Base-by-base conservation (phyloP, 192 early-diverging fungal genomes). In the Coemansia sp. region DNA sequence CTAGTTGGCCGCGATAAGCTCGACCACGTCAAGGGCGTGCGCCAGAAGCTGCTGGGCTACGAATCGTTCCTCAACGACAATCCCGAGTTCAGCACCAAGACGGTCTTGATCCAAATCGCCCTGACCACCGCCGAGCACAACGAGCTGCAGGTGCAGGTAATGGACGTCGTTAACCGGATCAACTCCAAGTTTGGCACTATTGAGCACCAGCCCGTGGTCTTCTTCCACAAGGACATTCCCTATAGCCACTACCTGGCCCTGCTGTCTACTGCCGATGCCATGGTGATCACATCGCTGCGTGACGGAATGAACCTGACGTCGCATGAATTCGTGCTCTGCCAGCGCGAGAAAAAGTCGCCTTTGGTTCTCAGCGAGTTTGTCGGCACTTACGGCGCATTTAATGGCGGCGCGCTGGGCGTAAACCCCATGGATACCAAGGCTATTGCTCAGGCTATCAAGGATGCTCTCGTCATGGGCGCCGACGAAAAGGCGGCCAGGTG, bases 241-340 rank as follows among this genome's bases (percentile, higher is more conserved):
- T 91, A 90, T 70, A 88, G 88, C 63, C 94, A 99, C 66, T 99
- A 98, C 68, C 84, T 92, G 46, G 95, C 94, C 1, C 84, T 99
- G 39, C 78, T 99, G 24, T 90, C 88, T 16, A 86, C 89, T 2
- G 97, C 97, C 1, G 94, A 98, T 68, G 86, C 91, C 16, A 94
- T 92, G 63, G 78, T 99, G 10, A 94, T 98, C 40, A 96, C 95
- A 1, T 87, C 92, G 39, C 82, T 98, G 24, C 89, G 97, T 24
- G 97, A 99, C 68, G 97, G 96, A 34, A 98, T 99, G 97, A 98
- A 98, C 79, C 87, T 95, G 35, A 97, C 94, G 3, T 93, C 91
- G 5, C 96, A 98, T 65, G 95, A 97, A 76, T 97, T 91, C 78
- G 90, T 96, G 48, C 87, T 96, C 16, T 96, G 94, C 73, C 96